Base-by-base conservation (phyloP, 1,284 basidiomycete species). In the Bondarzewia mesenterica region DNA sequence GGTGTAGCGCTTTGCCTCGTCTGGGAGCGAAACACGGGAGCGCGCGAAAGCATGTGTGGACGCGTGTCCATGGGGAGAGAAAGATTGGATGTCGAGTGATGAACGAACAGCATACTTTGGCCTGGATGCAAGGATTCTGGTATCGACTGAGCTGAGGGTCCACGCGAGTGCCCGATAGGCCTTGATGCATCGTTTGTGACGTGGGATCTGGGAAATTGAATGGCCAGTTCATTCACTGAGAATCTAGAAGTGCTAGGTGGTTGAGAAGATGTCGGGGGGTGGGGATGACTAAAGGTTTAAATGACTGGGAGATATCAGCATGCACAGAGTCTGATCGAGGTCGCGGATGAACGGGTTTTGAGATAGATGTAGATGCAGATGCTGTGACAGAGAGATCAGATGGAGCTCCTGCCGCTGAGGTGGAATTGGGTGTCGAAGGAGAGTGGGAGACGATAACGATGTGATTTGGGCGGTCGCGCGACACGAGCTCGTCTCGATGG, bases 1-100 rank as follows among this genome's bases (percentile, higher is more conserved):
- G 49, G 86, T 82, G 58, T 85, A 88, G 40, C 74, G 76, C 53
- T 70, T 77, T 15, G 83, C 80, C 61, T 89, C 87, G 50, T 87
- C 85, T 1, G 86, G 82, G 27, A 87, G 69, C 29, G 80, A 79
- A 45, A 83, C 76, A 29, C 75, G 73, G 12, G 82, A 87, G 44
- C 82, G 38, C 38, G 38, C n/a, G 38, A 40, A 32, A 22, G 27
- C 26, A 35, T 36, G 20, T 22, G 29, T 12, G n/a, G 29, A n/a
- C 29, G 29, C n/a, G n/a, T n/a, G n/a, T 40, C 39, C 14, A 40
- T 20, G 16, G 39, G 39, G 21, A 22, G 22, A n/a, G 39, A 20
- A 14, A 18, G 39, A 20, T 40, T 40, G 3, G 39, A 20, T 14
- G 39, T 16, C 12, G 29, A 32, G 29, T n/a, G n/a, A n/a, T n/a